Evolutionary conservation across 257 asterid genomes (phyloP), one percentile per base, ranked within the genome.

Genomic region (Solanum appendiculatum): DNA sequence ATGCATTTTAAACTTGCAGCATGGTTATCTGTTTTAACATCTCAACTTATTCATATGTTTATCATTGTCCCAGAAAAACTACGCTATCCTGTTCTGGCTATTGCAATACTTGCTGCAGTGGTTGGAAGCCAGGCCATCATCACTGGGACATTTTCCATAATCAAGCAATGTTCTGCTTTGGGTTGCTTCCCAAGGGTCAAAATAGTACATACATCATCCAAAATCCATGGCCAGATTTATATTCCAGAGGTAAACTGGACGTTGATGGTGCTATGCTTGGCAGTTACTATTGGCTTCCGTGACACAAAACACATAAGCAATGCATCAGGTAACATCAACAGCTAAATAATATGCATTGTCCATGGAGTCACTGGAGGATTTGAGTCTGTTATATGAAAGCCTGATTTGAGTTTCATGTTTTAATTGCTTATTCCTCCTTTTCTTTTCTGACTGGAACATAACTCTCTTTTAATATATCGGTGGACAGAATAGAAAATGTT

Each of bases 101-200:
- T 96, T 86, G 99, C 99, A 6, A 96, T 96, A 92, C 98, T 96
- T 81, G 99, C 99, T 51, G 98, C 99, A 29, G 98, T 96, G 51
- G 99, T 96, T 51, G 99, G 99, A 83, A 95, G 99, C 92, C 99
- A 96, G 92, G 98, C 99, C 37, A 92, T 96, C 84, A 96, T 96
- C 39, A 96, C 99, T 0, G 99, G 98, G 80, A 94, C 99, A 0
- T 96, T 96, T 89, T 96, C 99, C 75, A 95, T 96, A 68, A 96
- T 96, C 89, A 96, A 96, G 90, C 99, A 96, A 84, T 96, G 99
- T 66, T 95, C 97, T 36, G 98, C 99, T n/a, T 88, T 96, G 89
- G 98, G 98, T 51, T 96, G 98, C 91, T 96, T 96, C 54, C 99
- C 99, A 3, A 91, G 97, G 89, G 98, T 96, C 86, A 92, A 91